These are phyloP conservation scores for Datura wrightii DNA, from an alignment of 257 asterid species.

Conservation along the genomic window DNA sequence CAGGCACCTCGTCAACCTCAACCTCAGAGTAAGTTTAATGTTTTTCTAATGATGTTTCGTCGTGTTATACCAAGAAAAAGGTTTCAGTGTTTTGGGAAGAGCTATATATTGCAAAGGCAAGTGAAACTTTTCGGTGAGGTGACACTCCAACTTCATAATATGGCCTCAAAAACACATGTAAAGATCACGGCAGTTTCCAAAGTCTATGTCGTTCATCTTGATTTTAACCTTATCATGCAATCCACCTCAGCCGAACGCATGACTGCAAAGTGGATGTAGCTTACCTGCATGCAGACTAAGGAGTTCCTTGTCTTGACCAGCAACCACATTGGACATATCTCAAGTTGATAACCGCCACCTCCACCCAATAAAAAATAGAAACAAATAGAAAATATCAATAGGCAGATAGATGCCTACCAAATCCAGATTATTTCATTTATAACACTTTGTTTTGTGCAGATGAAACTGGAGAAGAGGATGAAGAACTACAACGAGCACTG, in stretches of 20 bases:
- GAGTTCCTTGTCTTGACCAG: constrained; percentile 21
- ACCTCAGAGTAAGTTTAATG: constrained; percentile 44
- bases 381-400: background rate
- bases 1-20: constrained; percentile 52
- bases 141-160: constrained; percentile 7
- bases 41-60: constrained; percentile 18
- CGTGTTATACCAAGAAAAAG: background rate
- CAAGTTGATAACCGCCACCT: background rate
- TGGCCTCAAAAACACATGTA: background rate
- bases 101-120: background rate
- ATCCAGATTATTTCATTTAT: constrained; percentile 16
- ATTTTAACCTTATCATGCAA: constrained; percentile 1
- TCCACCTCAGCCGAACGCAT: background rate
- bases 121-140: constrained; percentile 7
- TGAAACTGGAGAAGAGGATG: constrained; percentile 60
- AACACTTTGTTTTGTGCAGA: constrained; percentile 50
- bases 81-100: background rate
- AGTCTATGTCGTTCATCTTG: background rate
- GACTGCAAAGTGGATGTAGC: background rate
- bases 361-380: constrained; percentile 6
- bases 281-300: background rate
- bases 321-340: background rate
- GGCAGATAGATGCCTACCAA: background rate
- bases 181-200: background rate
- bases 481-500: constrained; percentile 73